phyloP scores from a whole-genome alignment of 2,329 filamentous ascomycete species.

The Aspergillus hiratsukae region DNA sequence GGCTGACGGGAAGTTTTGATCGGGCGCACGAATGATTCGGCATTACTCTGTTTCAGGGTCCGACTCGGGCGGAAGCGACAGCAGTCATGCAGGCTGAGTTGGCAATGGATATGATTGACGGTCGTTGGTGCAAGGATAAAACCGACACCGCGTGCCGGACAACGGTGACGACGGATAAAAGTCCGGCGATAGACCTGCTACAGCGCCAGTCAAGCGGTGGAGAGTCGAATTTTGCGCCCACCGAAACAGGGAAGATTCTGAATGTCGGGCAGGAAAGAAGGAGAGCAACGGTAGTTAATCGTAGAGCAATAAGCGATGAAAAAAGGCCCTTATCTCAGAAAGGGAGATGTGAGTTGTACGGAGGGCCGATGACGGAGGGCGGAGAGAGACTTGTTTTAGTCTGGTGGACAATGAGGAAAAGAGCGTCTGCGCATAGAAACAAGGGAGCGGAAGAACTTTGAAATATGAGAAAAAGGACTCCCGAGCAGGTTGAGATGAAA shows the following conservation, averaged over 20 bases:
- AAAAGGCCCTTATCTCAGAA: not conserved
- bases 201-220: constrained; percentile 24
- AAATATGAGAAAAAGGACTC: constrained; percentile 4
- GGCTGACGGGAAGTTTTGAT: constrained; percentile 22
- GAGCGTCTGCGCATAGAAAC: constrained; percentile 11
- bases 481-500: not conserved
- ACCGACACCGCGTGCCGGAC: constrained; percentile 24
- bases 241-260: constrained; percentile 7
- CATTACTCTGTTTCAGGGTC: constrained; percentile 26
- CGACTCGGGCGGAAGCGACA: constrained; percentile 13
- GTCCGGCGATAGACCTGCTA: constrained; percentile 28
- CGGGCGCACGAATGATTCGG: constrained; percentile 24
- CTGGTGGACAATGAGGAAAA: constrained; percentile 4
- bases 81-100: constrained; percentile 12
- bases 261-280: constrained; percentile 2
- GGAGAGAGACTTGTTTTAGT: constrained; percentile 2
- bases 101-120: constrained; percentile 3
- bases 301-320: not conserved
- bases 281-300: not conserved
- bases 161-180: constrained; percentile 16
- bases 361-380: constrained; percentile 2
- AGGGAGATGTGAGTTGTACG: not conserved
- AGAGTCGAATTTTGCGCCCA: constrained; percentile 8
- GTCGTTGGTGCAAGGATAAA: not conserved
- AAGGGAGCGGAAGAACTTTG: constrained; percentile 6